Evolutionary conservation across 495 filamentous ascomycete species (phyloP).

Genomic region (Xylaria bambusicola): DNA sequence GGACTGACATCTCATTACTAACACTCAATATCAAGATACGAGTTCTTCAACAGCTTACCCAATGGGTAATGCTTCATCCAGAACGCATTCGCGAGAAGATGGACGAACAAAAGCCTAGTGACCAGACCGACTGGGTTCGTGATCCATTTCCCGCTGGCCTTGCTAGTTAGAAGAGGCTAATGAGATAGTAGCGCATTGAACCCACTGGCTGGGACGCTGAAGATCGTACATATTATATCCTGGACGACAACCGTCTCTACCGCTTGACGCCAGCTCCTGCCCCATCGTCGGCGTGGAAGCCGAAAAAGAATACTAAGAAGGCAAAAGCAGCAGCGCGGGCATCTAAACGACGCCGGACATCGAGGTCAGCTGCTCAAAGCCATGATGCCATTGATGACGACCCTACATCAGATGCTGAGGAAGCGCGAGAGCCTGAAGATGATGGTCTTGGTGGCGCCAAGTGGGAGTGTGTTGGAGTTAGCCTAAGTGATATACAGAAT

Average conservation of each 20-base stretch:
- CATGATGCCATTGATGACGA: conserved; percentile 57
- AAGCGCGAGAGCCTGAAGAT: conserved; percentile 50
- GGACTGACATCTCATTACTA: conserved; percentile 13
- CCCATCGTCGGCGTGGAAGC: conserved; percentile 52
- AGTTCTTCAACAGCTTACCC: conserved; percentile 85
- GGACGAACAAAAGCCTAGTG: conserved; percentile 75
- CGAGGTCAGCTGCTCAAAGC: conserved; percentile 34
- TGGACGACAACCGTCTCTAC: conserved; percentile 94
- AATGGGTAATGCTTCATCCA: conserved; percentile 83
- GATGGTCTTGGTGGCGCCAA: conserved; percentile 69
- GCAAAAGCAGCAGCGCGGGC: conserved; percentile 65
- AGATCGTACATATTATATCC: conserved; percentile 81
- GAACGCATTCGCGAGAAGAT: conserved; percentile 85
- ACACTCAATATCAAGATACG: conserved; percentile 55
- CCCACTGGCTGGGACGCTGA: conserved; percentile 85
- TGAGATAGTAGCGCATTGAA: conserved; percentile 74
- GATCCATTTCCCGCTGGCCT: neutral
- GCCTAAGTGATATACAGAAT: conserved; percentile 69
- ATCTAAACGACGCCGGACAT: conserved; percentile 71
- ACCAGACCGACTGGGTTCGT: conserved; percentile 83
- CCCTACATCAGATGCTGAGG: conserved; percentile 37
- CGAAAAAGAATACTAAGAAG: conserved; percentile 77
- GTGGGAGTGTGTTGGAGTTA: conserved; percentile 91
- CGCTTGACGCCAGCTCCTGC: conserved; percentile 71
- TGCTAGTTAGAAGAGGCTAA: conserved; percentile 20